Conservation (phyloP, 768 basidiomycete species). For the Auriculariales sp. region DNA sequence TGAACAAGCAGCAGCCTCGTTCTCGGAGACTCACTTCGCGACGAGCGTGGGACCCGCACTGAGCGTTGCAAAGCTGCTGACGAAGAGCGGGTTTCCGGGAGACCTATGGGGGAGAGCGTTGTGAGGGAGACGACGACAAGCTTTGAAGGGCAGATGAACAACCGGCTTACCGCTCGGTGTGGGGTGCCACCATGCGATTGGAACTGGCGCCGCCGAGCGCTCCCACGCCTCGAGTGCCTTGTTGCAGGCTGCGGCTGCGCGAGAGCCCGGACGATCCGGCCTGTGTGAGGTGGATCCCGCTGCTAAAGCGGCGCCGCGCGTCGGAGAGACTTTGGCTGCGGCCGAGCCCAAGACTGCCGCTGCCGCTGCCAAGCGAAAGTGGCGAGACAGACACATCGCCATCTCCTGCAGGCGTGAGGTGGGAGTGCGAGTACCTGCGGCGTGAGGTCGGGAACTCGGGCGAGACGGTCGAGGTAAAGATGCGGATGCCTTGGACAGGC, state of each 20-base stretch:
- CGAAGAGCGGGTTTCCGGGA: background rate
- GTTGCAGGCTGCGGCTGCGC: background rate
- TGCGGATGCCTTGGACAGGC: background rate
- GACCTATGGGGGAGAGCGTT: too few relatives aligned
- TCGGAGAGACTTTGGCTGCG: too few relatives aligned
- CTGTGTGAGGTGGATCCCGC: background rate
- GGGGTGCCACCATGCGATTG: background rate
- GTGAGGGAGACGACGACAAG: too few relatives aligned
- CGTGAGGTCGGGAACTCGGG: background rate
- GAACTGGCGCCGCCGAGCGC: background rate
- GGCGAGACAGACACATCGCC: background rate
- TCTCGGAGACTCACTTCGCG: background rate
- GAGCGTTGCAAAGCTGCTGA: constrained; percentile 1
- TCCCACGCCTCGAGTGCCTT: background rate
- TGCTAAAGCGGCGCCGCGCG: background rate
- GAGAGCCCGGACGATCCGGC: background rate
- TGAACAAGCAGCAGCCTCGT: background rate
- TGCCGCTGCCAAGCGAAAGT: background rate
- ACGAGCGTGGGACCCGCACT: background rate
- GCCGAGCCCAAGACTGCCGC: too few relatives aligned
- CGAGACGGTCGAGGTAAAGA: background rate
- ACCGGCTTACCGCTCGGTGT: background rate
- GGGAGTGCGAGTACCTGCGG: background rate
- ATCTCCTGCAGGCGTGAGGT: background rate
- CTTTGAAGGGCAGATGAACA: too few relatives aligned